Evolutionary conservation across 2,329 filamentous ascomycete species (phyloP).

Genomic region (Aschersonia sp.): DNA sequence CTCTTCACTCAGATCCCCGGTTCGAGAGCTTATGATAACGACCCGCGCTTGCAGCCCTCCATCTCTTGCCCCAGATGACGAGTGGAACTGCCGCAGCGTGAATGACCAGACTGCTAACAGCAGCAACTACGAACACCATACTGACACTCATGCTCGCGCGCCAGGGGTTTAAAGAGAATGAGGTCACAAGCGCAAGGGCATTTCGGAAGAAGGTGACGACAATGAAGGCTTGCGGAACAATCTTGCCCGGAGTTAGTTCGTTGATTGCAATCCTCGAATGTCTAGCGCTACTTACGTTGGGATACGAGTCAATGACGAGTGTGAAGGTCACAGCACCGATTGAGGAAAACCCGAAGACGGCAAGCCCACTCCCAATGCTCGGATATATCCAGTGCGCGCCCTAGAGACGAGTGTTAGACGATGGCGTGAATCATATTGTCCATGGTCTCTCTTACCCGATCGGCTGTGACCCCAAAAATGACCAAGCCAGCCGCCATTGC

Average conservation of each 20-base stretch:
- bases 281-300: conserved; percentile 3
- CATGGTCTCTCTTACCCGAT: conserved; percentile 12
- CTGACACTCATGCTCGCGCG: conserved; percentile 14
- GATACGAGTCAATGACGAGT: conserved; percentile 20
- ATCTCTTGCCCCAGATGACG: conserved; percentile 16
- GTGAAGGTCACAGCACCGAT: conserved; percentile 21
- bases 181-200: neutral
- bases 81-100: conserved; percentile 13
- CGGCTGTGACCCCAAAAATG: conserved; percentile 23
- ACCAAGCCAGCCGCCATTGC: conserved; percentile 20
- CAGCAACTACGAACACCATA: conserved; percentile 14
- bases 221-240: too few relatives aligned
- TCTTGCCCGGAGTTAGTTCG: neutral
- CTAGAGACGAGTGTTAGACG: conserved; percentile 7
- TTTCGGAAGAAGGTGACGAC: neutral
- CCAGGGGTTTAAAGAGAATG: conserved; percentile 16
- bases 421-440: too few relatives aligned
- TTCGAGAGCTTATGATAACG: neutral
- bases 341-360: conserved; percentile 22
- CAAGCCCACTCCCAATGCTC: conserved; percentile 19
- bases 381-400: conserved; percentile 28
- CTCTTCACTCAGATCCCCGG: neutral
- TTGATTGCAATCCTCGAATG: neutral
- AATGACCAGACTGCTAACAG: conserved; percentile 10
- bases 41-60: conserved; percentile 5